Percentiles rank a stretch among this genome's conserved stretches.
phyloP scores from a whole-genome alignment of 805 yeast species.

The Ascoidea tarda region DNA sequence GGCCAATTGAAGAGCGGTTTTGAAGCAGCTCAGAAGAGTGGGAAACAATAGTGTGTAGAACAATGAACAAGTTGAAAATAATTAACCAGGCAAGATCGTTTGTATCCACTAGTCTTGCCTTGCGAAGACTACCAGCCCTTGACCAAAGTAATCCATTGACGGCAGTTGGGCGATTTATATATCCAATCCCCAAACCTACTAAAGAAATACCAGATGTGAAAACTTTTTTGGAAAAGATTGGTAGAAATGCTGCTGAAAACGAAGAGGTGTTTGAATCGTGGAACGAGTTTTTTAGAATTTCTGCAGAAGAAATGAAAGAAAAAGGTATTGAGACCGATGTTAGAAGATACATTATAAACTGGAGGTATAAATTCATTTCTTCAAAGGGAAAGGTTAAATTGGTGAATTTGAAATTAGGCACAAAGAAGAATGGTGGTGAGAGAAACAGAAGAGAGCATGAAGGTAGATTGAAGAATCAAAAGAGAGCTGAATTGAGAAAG shows the following conservation, averaged over 20 bases:
- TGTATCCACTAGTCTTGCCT: neutral
- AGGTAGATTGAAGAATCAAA: constrained; percentile 46
- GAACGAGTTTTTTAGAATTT: constrained; percentile 48
- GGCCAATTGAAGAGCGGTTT: neutral
- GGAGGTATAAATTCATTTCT: constrained; percentile 43
- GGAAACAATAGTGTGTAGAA: neutral
- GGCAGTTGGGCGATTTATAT: neutral
- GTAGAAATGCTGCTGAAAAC: constrained; percentile 59
- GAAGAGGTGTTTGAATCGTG: constrained; percentile 56
- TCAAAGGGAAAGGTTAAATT: constrained; percentile 29
- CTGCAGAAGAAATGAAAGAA: constrained; percentile 46
- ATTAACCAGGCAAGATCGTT: neutral
- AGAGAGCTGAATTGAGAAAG: constrained; percentile 25
- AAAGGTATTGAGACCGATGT: constrained; percentile 63
- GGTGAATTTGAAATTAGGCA: constrained; percentile 38
- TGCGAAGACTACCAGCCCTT: neutral
- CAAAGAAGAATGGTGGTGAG: constrained; percentile 78
- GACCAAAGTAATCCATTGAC: neutral
- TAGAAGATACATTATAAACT: constrained; percentile 59
- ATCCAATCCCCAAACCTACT: constrained; percentile 33
- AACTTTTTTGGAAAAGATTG: constrained; percentile 64
- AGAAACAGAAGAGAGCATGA: constrained; percentile 54
- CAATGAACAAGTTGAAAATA: neutral
- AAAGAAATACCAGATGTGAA: constrained; percentile 49
- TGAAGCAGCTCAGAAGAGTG: neutral